Evolutionary conservation across 331 rosid genomes (phyloP), one percentile per base, ranked within the genome.

Genomic region (Malus hybrid): DNA sequence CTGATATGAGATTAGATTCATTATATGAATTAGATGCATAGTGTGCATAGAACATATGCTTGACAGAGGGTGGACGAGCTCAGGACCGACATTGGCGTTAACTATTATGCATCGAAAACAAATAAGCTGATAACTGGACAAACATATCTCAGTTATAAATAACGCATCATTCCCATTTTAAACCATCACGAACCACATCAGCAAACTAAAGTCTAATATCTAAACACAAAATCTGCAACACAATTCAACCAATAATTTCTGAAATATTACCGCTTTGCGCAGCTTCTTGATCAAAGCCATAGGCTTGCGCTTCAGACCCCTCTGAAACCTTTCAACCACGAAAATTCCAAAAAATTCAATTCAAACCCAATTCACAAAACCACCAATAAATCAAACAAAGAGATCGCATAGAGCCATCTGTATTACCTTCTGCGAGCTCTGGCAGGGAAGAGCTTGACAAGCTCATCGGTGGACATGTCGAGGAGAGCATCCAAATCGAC

Each of bases 251-350:
- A 33, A 22, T 11, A 19, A 10, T 0, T 19, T 19, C 5, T 28
- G 22, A 27, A 59, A 1, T 59, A 79, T 82, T 76, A 92, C 97
- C 82, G 97, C 98, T 76, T 91, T 93, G 76, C 98, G 97, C 6
- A 93, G 97, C 87, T 93, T 93, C 92, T 93, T 93, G 65, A 93
- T 91, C 70, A 93, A 46, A 19, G 98, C 97, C 98, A 93, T 93
- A 7, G 98, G 98, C 89, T 93, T 93, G 20, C 98, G 76, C 78
- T 87, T 91, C 83, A 93, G 70, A 39, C 97, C 98, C 76, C 98
- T 89, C 79, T 91, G 92, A 80, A 93, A 93, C 93, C 97, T 90
- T 59, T 6, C 56, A 65, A 46, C 28, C 65, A 65, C 28, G 60
- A 18, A 1, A 57, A 42, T 39, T 39, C 18, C 10, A 24, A 10